A percentile compares a stretch with the other conserved stretches of the same genome.
These are phyloP conservation scores for Petunia hybrid DNA, from an alignment of 305 asterid genomes.

Conservation along the genomic window DNA sequence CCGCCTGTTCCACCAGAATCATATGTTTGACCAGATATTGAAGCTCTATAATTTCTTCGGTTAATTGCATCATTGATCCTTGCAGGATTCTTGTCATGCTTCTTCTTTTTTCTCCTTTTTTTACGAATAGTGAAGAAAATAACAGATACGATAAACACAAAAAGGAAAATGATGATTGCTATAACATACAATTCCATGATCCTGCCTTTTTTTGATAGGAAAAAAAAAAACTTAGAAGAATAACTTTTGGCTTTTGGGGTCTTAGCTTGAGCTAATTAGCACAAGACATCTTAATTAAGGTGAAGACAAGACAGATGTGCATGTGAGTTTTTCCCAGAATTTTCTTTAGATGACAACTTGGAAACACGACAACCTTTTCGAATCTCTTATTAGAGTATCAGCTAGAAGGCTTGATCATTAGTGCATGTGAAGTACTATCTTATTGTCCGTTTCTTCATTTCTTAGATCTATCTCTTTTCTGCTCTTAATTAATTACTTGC, in stretches of 20 bases:
- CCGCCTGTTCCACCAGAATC: background rate
- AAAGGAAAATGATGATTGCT: background rate
- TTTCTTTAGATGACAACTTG: background rate
- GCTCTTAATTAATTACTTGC: too few relatives aligned
- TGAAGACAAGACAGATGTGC: background rate
- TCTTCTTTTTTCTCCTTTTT: background rate
- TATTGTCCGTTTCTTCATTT: too few relatives aligned
- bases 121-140: background rate
- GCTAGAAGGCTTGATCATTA: too few relatives aligned
- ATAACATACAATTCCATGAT: background rate
- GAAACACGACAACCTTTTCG: background rate
- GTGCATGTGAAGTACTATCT: too few relatives aligned
- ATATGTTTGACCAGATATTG: background rate
- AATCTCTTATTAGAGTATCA: background rate
- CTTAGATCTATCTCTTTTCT: too few relatives aligned
- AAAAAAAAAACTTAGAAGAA: background rate
- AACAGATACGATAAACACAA: background rate
- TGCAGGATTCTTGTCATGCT: background rate
- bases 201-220: too few relatives aligned
- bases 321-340: constrained; percentile 4
- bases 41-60: background rate
- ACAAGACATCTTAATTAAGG: too few relatives aligned
- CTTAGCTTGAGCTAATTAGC: too few relatives aligned
- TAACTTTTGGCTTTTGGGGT: background rate
- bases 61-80: background rate